phyloP scores from a whole-genome alignment of 805 yeast species.

The Candida sphagnicola region DNA sequence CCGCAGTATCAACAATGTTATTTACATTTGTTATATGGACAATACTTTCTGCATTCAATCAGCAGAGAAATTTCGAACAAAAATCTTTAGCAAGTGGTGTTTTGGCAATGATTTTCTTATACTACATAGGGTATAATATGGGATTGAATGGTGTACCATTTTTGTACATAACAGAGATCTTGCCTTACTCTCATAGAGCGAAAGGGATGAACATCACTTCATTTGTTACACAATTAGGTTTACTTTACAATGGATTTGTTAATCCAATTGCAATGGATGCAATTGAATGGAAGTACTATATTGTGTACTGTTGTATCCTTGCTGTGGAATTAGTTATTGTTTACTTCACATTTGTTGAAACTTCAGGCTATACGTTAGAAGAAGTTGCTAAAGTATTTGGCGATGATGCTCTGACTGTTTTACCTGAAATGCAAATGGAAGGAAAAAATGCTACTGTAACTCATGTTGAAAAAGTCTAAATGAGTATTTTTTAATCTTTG shows the following conservation, averaged over 20 bases:
- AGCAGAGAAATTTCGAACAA: conserved; percentile 36
- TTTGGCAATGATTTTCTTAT: conserved; percentile 47
- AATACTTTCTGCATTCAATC: conserved; percentile 42
- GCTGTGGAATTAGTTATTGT: conserved; percentile 20
- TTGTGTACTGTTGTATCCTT: conserved; percentile 27
- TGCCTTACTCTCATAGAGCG: conserved; percentile 30
- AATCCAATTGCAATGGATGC: conserved; percentile 28
- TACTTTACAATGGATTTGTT: conserved; percentile 16
- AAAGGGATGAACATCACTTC: conserved; percentile 26
- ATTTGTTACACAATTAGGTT: conserved; percentile 10
- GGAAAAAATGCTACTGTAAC: neutral
- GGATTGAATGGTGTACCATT: conserved; percentile 28
- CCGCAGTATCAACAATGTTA: conserved; percentile 19
- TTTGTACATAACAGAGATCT: conserved; percentile 27
- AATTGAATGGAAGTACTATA: conserved; percentile 32
- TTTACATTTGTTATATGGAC: conserved; percentile 14
- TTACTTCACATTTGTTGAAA: conserved; percentile 24
- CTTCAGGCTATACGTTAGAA: conserved; percentile 32
- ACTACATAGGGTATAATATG: conserved; percentile 21
- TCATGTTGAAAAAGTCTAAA: neutral
- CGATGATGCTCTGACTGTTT: conserved; percentile 6
- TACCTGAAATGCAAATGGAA: neutral
- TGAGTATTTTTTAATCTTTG: no score
- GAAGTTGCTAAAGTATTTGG: conserved; percentile 32
- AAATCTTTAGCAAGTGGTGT: conserved; percentile 43